These are phyloP conservation scores for Cordyceps farinosa DNA, from an alignment of 2,329 filamentous ascomycete species.

Conservation along the genomic window DNA sequence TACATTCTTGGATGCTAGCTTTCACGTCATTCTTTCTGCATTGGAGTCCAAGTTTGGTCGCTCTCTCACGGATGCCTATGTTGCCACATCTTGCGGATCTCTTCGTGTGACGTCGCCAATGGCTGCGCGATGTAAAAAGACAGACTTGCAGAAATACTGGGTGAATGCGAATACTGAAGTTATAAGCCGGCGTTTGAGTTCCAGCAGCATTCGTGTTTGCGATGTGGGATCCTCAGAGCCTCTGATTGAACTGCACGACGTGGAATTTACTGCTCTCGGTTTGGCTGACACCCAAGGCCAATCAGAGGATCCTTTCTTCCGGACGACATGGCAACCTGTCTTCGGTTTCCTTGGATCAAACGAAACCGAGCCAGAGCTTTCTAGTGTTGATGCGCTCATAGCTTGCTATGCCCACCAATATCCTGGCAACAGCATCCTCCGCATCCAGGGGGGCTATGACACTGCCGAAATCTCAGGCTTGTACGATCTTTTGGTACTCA, in stretches of 20 bases:
- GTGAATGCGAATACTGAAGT: background rate
- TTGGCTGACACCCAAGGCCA: background rate
- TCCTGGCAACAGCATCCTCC: background rate
- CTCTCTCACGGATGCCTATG: constrained; percentile 26
- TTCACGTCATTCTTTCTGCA: constrained; percentile 27
- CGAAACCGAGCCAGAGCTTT: background rate
- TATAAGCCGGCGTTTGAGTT: background rate
- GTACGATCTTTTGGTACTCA: background rate
- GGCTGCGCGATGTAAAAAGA: background rate
- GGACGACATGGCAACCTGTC: background rate
- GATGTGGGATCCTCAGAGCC: background rate
- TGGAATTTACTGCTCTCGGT: constrained; percentile 1
- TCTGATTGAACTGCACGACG: background rate
- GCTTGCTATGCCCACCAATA: constrained; percentile 2
- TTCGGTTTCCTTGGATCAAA: background rate
- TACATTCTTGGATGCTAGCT: constrained; percentile 26
- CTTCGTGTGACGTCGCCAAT: constrained; percentile 21
- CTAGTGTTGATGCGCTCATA: background rate
- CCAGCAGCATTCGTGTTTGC: background rate
- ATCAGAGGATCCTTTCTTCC: background rate
- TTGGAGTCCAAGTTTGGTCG: constrained; percentile 25
- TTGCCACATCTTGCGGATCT: constrained; percentile 25
- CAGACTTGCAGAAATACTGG: background rate
- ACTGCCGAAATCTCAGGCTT: background rate
- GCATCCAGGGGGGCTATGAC: background rate